Conservation (phyloP, 371 early-diverging fungal species). For the Capniomyces stellatus region DNA sequence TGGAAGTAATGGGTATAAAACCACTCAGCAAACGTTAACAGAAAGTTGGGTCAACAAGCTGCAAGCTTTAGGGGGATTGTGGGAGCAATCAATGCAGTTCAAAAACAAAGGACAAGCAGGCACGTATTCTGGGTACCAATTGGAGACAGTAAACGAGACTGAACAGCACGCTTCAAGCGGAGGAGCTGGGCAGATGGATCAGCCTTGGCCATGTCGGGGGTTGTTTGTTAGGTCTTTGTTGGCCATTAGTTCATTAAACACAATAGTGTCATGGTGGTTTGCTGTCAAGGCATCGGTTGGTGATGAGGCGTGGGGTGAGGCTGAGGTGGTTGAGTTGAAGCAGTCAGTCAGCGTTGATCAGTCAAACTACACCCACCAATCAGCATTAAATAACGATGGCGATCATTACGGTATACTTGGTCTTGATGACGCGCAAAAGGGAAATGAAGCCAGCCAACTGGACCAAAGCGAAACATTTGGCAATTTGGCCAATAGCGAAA, state of each 20-base stretch:
- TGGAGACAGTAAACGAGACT: conserved; percentile 7
- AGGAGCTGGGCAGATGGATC: neutral
- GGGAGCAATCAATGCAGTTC: neutral
- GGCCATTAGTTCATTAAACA: conserved; percentile 23
- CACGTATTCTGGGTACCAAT: conserved; percentile 6
- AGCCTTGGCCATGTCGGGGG: conserved; percentile 21
- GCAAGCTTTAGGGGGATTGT: conserved; percentile 1
- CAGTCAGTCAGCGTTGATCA: no score
- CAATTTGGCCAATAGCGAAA: no score
- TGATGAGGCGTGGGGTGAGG: neutral
- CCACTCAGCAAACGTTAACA: neutral
- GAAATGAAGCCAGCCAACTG: no score
- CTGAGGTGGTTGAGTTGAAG: neutral
- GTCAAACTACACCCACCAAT: neutral
- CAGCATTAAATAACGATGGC: neutral
- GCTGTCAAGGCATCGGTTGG: conserved; percentile 9
- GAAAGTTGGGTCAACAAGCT: conserved; percentile 4
- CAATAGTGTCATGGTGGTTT: conserved; percentile 20
- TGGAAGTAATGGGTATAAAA: neutral
- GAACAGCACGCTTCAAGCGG: no score
- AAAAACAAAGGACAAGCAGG: conserved; percentile 3
- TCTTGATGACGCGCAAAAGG: no score
- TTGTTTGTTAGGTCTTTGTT: conserved; percentile 16
- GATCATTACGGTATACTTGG: neutral
- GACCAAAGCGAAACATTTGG: no score